These are phyloP conservation scores for Mycena vulgaris DNA, from an alignment of 768 basidiomycete species.

Conservation along the genomic window DNA sequence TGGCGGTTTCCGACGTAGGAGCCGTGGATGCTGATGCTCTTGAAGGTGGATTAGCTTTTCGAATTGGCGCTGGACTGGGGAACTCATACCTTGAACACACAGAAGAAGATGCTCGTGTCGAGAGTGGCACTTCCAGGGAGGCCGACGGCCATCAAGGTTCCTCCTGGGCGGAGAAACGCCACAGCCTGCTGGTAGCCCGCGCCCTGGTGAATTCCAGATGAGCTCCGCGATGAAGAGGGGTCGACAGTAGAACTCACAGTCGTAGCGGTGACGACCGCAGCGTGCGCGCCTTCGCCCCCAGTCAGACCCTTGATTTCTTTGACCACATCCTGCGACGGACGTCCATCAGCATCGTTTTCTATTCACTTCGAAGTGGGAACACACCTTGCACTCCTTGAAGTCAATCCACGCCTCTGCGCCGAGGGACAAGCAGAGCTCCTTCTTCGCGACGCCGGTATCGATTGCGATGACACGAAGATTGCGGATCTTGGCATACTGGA, in stretches of 20 bases:
- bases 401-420: constrained; percentile 87
- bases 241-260: too few relatives aligned
- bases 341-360: too few relatives aligned
- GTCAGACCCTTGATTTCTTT: constrained; percentile 74
- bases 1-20: constrained; percentile 82
- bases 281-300: constrained; percentile 80
- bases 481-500: constrained; percentile 85
- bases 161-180: constrained; percentile 81
- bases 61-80: too few relatives aligned
- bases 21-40: too few relatives aligned
- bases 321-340: constrained; percentile 60
- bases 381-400: constrained; percentile 71
- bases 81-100: too few relatives aligned
- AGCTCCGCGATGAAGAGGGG: too few relatives aligned
- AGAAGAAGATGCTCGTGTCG: constrained; percentile 76
- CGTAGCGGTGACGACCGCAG: constrained; percentile 73
- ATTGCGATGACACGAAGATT: constrained; percentile 87
- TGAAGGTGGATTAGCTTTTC: too few relatives aligned
- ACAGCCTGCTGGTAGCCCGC: constrained; percentile 69
- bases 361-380: too few relatives aligned
- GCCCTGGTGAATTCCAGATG: too few relatives aligned
- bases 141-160: constrained; percentile 85
- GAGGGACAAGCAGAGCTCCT: constrained; percentile 68
- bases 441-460: constrained; percentile 83
- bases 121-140: constrained; percentile 76